A percentile compares a stretch with the other conserved stretches of the same genome.
phyloP scores from a whole-genome alignment of 345 rosid genomes.

The Noccaea caerulescens region DNA sequence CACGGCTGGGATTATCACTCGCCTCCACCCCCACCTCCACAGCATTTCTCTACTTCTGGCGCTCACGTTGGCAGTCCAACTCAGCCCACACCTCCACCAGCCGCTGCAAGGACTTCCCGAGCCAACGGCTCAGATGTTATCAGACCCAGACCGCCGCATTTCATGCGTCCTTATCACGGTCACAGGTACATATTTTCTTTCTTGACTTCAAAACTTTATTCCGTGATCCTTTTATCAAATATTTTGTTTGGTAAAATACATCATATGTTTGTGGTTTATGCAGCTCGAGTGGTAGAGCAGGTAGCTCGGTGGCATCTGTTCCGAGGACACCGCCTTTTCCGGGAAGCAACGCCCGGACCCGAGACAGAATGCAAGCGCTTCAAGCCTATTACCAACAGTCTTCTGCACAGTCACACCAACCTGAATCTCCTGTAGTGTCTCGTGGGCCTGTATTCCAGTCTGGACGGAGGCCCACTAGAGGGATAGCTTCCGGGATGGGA shows the following conservation, averaged over 20 bases:
- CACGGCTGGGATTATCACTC: conserved; percentile 48
- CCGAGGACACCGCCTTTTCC: conserved; percentile 76
- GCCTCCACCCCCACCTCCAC: conserved; percentile 48
- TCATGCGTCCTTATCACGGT: conserved; percentile 78
- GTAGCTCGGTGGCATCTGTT: conserved; percentile 67
- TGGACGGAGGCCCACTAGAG: conserved; percentile 63
- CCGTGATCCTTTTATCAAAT: neutral
- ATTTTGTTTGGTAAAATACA: neutral
- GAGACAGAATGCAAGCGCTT: conserved; percentile 88
- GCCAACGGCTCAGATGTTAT: conserved; percentile 54
- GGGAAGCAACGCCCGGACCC: conserved; percentile 87
- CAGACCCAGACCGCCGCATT: conserved; percentile 70
- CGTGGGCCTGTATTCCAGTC: conserved; percentile 60
- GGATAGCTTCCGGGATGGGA: conserved; percentile 56
- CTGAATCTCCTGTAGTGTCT: conserved; percentile 52
- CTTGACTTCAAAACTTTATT: conserved; percentile 1
- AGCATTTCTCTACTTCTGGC: conserved; percentile 65
- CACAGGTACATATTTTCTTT: conserved; percentile 63
- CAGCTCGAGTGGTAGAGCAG: conserved; percentile 71
- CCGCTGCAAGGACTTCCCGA: conserved; percentile 65
- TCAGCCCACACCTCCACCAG: conserved; percentile 64
- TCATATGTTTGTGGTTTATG: conserved; percentile 7
- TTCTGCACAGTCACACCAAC: conserved; percentile 51
- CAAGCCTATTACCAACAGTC: conserved; percentile 92
- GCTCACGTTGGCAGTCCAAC: conserved; percentile 58